Conservation (phyloP, 2,329 filamentous ascomycete species). For the Zarea fungicola region DNA sequence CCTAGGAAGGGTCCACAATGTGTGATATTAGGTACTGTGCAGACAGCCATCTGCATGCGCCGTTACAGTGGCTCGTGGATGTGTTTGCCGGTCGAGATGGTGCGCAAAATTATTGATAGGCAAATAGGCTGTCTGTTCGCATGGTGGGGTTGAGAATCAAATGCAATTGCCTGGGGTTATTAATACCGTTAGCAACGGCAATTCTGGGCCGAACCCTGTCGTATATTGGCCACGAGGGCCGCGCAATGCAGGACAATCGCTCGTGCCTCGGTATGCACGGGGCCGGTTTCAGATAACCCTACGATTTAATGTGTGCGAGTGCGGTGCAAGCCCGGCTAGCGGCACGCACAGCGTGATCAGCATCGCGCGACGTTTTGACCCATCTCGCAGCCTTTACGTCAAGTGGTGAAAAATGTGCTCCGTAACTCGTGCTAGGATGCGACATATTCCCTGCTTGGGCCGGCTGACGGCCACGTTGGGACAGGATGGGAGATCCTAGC, state of each 20-base stretch:
- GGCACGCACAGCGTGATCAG: slow-evolving; percentile 8
- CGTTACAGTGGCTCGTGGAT: neutral
- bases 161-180: too few relatives aligned
- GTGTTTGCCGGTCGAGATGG: neutral
- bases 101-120: neutral
- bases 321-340: slow-evolving; percentile 3
- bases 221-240: too few relatives aligned
- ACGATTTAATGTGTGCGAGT: neutral
- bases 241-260: too few relatives aligned
- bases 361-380: neutral
- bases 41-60: neutral
- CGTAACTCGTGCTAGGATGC: too few relatives aligned
- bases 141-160: too few relatives aligned
- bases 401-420: neutral
- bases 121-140: too few relatives aligned
- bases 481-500: neutral
- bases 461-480: too few relatives aligned
- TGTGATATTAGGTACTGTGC: slow-evolving; percentile 1
- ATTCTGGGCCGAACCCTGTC: too few relatives aligned
- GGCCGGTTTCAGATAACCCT: slow-evolving; percentile 2
- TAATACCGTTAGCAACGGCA: too few relatives aligned
- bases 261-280: neutral
- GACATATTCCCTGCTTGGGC: too few relatives aligned
- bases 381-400: neutral
- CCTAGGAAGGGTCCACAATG: neutral